These are phyloP conservation scores for Citrullus amarus DNA, from an alignment of 306 rosid species.

Conservation along the genomic window DNA sequence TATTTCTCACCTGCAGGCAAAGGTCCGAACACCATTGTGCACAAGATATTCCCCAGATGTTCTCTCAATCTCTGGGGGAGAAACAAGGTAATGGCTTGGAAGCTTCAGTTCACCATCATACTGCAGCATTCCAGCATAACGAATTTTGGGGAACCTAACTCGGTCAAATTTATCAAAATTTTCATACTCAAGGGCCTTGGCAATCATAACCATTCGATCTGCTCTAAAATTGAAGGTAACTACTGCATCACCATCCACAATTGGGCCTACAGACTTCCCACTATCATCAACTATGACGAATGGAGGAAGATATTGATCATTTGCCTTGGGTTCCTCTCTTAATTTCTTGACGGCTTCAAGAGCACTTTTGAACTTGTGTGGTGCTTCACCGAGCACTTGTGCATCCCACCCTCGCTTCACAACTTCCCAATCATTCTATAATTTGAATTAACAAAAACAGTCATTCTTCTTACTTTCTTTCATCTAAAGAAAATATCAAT, in stretches of 20 bases:
- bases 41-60: slow-evolving; percentile 98
- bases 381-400: slow-evolving; percentile 99
- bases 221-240: slow-evolving; percentile 93
- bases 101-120: slow-evolving; percentile 98
- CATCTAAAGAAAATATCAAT: background rate
- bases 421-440: slow-evolving; percentile 93
- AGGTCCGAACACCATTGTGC: slow-evolving; percentile 68
- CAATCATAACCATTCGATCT: slow-evolving; percentile 94
- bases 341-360: slow-evolving; percentile 78
- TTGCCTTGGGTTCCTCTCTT: slow-evolving; percentile 58
- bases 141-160: slow-evolving; percentile 78
- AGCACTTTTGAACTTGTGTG: slow-evolving; percentile 56
- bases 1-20: slow-evolving; percentile 84
- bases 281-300: slow-evolving; percentile 77
- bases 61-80: slow-evolving; percentile 94
- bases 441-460: slow-evolving; percentile 1
- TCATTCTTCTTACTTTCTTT: background rate
- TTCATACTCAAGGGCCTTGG: slow-evolving; percentile 86
- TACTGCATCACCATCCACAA: slow-evolving; percentile 96
- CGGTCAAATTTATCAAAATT: slow-evolving; percentile 85
- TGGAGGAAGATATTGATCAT: slow-evolving; percentile 89
- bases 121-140: slow-evolving; percentile 93
- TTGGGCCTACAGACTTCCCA: slow-evolving; percentile 86
- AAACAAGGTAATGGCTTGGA: slow-evolving; percentile 79
- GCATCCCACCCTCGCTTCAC: slow-evolving; percentile 99